Base-by-base conservation (phyloP, 176 grass and related monocot genomes). In the Avena insularis region DNA sequence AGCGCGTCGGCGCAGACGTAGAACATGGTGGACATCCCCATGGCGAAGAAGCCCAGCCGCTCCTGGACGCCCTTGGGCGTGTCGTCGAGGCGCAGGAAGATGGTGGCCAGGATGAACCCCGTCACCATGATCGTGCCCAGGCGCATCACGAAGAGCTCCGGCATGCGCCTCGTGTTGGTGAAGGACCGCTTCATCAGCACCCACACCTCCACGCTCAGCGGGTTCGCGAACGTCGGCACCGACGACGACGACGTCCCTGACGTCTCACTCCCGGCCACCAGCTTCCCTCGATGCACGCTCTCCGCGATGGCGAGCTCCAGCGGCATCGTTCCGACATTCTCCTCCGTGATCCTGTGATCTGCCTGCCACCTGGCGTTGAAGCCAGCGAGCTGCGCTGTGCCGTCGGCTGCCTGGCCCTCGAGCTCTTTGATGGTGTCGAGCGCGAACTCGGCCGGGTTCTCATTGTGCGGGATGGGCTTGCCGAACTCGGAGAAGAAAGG, bases 1-100 rank as follows among this genome's bases (percentile, higher is more conserved):
- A 98, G 88, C 36, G 93, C 96, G 89, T 98, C 93, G 66, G 90
- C 91, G 66, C 96, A 98, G 4, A 94, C 91, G 90, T 98, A 98
- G 91, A 95, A 98, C 88, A 94, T 95, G 45, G 96, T 95, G 1
- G 96, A 95, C 96, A 98, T 95, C 2, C 54, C 91, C 75, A 98
- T 94, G 82, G 96, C 90, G 85, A 98, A 94, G 90, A 98, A 98
- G 0, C 93, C 96, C 3, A 95, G 82, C 6, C 96, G 90, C 74
- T 98, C 96, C 66, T 94, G 91, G 1, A 82, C 90, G 16, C 96
- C 96, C 72, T 91, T 98, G 10, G 96, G 96, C 4, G 91, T 90
- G 63, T 85, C 76, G 85, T 98, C 92, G 6, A 98, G 92, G 3
- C 90, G 90, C 94, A 92, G 95, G 86, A 98, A 98, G 87, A 98